Conservation (phyloP, 441 rosid genomes). For the Eutrema salsugineum region DNA sequence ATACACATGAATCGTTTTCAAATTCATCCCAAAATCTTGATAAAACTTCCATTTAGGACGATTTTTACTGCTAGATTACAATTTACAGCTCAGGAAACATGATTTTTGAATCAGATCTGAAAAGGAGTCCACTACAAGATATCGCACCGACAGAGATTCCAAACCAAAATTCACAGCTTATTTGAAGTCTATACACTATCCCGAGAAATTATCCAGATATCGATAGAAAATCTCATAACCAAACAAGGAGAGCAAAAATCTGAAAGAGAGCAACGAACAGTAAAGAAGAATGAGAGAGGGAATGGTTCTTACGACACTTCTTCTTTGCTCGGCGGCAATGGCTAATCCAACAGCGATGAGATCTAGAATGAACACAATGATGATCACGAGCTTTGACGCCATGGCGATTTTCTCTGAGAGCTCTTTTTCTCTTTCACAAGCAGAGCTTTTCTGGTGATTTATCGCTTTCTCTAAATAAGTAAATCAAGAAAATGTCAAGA, state of each 20-base stretch:
- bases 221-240: background rate
- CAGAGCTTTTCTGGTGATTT: too few relatives aligned
- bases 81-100: background rate
- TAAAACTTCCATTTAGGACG: background rate
- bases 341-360: conserved; percentile 69
- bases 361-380: conserved; percentile 49
- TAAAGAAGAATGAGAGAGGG: background rate
- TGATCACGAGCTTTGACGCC: conserved; percentile 66
- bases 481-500: conserved; percentile 12
- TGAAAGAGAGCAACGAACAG: background rate
- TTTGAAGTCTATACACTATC: background rate
- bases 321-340: conserved; percentile 73
- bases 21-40: background rate
- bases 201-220: background rate
- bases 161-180: background rate
- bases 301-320: conserved; percentile 54
- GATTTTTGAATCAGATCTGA: conserved; percentile 21
- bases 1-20: background rate
- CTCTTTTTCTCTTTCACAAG: conserved; percentile 1
- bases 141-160: conserved; percentile 13
- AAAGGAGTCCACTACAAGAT: background rate
- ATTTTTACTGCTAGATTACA: background rate
- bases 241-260: background rate
- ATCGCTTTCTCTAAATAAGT: background rate
- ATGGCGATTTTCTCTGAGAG: conserved; percentile 31